phyloP scores from a whole-genome alignment of 2,329 filamentous ascomycete species.

The Aureobasidium namibiae region DNA sequence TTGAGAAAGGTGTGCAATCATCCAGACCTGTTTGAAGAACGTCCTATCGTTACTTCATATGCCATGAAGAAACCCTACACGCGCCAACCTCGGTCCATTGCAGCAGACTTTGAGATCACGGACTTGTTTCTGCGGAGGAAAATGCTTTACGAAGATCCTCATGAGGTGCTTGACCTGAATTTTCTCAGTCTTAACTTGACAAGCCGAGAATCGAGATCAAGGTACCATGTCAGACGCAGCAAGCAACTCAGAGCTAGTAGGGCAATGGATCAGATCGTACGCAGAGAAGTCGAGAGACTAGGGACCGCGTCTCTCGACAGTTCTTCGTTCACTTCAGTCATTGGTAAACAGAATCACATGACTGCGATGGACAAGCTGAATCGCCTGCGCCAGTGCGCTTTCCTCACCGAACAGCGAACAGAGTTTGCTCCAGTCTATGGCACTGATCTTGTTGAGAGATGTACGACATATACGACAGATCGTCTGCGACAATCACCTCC shows the following conservation, averaged over 20 bases:
- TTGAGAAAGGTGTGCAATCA: constrained; percentile 97
- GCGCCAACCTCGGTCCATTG: constrained; percentile 47
- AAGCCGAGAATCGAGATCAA: constrained; percentile 44
- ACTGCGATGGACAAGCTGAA: constrained; percentile 63
- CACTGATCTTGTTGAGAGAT: constrained; percentile 68
- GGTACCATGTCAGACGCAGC: constrained; percentile 24
- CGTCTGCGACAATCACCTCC: constrained; percentile 49
- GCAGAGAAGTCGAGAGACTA: constrained; percentile 54
- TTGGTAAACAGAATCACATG: constrained; percentile 65
- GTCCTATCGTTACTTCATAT: constrained; percentile 94
- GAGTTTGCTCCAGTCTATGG: constrained; percentile 78
- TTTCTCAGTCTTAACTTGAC: constrained; percentile 49
- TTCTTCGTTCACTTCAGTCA: constrained; percentile 58
- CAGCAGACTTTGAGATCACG: constrained; percentile 64
- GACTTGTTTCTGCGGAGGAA: constrained; percentile 61
- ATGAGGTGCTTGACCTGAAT: constrained; percentile 59
- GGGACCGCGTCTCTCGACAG: constrained; percentile 53
- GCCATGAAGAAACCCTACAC: constrained; percentile 58
- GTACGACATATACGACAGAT: constrained; percentile 52
- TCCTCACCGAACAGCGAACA: constrained; percentile 71
- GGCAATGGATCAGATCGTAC: constrained; percentile 60
- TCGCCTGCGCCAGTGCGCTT: constrained; percentile 71
- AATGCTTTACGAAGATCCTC: constrained; percentile 54
- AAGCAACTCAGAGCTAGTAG: constrained; percentile 54
- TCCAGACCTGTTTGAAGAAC: constrained; percentile 90